Evolutionary conservation across 805 yeast genomes (phyloP).

Genomic region (Saccharomycopsis sp.): DNA sequence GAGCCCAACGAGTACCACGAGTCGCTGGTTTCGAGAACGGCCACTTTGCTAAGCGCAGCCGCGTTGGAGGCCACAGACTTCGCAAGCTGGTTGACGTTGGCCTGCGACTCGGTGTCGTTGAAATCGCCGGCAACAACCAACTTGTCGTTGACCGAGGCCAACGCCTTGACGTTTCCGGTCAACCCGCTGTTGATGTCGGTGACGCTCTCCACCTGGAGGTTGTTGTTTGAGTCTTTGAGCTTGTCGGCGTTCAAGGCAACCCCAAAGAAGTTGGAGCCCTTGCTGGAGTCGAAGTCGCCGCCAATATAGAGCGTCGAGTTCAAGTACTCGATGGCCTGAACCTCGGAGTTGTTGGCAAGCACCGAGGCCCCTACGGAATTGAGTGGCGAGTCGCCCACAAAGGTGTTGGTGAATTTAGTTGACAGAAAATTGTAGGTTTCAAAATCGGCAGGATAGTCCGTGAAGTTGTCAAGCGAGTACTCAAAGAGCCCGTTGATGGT

Average conservation of each 20-base stretch:
- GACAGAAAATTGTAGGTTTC: conserved; percentile 27
- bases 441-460: conserved; percentile 40
- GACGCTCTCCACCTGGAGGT: conserved; percentile 9
- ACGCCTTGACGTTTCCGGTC: conserved; percentile 32
- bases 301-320: conserved; percentile 37
- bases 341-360: conserved; percentile 24
- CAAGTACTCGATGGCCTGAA: conserved; percentile 35
- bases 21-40: conserved; percentile 32
- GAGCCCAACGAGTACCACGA: conserved; percentile 31
- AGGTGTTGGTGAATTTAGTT: conserved; percentile 18
- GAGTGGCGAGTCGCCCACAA: conserved; percentile 45
- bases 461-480: conserved; percentile 65
- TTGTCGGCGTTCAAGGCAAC: background rate
- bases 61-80: conserved; percentile 24
- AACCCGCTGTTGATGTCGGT: conserved; percentile 33
- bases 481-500: conserved; percentile 76
- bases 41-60: conserved; percentile 33
- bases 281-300: conserved; percentile 41
- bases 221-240: conserved; percentile 13
- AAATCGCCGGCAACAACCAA: conserved; percentile 46
- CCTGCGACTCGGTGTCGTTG: conserved; percentile 29
- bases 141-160: conserved; percentile 29
- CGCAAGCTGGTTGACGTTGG: conserved; percentile 15
- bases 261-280: conserved; percentile 33
- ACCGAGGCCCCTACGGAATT: conserved; percentile 33